These are phyloP conservation scores for Kazachstania viticola DNA, from an alignment of 805 yeast species.

Conservation along the genomic window DNA sequence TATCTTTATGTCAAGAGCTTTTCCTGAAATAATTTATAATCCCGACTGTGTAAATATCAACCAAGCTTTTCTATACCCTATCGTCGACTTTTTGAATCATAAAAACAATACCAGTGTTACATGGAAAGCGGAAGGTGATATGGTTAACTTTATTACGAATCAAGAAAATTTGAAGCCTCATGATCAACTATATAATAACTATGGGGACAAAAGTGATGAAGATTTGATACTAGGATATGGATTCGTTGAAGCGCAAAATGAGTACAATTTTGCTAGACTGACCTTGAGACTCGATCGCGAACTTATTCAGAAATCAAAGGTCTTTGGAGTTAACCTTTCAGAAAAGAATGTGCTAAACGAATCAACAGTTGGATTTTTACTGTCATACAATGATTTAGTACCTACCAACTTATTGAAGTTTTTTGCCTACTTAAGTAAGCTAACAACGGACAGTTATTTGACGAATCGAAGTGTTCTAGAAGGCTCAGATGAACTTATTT, in stretches of 20 bases:
- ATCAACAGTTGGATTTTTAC: constrained; percentile 26
- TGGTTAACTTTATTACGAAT: constrained; percentile 35
- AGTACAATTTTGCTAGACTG: constrained; percentile 47
- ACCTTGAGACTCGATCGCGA: constrained; percentile 39
- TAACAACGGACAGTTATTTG: constrained; percentile 35
- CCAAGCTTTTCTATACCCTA: constrained; percentile 63
- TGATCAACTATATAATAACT: constrained; percentile 60
- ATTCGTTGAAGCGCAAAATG: constrained; percentile 47
- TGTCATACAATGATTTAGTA: constrained; percentile 25
- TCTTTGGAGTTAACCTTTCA: constrained; percentile 27
- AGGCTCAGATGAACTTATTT: constrained; percentile 43
- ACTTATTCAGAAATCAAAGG: constrained; percentile 22
- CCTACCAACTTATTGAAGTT: constrained; percentile 39
- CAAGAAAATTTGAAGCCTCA: constrained; percentile 19
- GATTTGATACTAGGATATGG: constrained; percentile 78
- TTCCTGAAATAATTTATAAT: constrained; percentile 57
- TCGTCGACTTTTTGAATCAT: constrained; percentile 75
- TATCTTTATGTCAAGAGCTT: constrained; percentile 67
- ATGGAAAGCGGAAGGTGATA: constrained; percentile 37
- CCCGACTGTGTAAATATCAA: constrained; percentile 22
- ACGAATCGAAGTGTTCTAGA: constrained; percentile 48
- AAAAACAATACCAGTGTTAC: constrained; percentile 44
- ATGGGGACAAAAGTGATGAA: constrained; percentile 82
- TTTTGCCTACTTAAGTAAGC: constrained; percentile 43
- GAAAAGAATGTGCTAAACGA: constrained; percentile 21